Evolutionary conservation across 1,284 basidiomycete species (phyloP), one percentile per base, ranked within the genome.

Genomic region (Heterobasidion irregulare): DNA sequence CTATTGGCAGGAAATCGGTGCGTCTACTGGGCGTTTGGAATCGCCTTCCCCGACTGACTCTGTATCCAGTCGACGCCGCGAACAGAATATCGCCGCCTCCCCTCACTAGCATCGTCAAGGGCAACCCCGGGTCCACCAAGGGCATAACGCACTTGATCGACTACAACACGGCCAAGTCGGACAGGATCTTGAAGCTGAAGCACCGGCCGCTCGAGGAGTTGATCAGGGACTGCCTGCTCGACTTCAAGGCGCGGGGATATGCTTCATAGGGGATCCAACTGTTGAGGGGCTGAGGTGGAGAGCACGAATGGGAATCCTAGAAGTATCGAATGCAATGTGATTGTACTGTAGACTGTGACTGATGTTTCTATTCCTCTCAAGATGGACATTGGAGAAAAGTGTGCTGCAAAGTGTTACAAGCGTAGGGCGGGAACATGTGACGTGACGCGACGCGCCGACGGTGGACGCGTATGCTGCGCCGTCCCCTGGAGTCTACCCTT

Each of bases 121-220:
- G 7, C 59, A 63, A 54, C 58, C 59, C 19, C 59, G 63, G 1
- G 63, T 63, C 44, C 56, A 62, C 15, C 59, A 64, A 12, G 58
- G 57, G 47, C 59, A 62, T 33, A 61, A 70, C 71, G 58, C 73
- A 70, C 55, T 41, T 59, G 43, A 47, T 60, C 10, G 53, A 54
- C n/a, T 72, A 66, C 53, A 58, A 72, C 53, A 67, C 69, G 5
- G 38, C 61, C 5, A 80, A 80, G 58, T 71, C 70, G 6, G 65
- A 69, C 52, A 67, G 67, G 12, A 67, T 77, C 26, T 68, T 84
- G 0, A 76, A 75, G 2, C 58, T 82, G 45, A 69, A 73, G 56
- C 80, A 76, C 61, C 71, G 72, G 26, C 62, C 68, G 5, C 68
- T 80, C 38, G 69, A 73, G 53, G 68, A 79, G 57, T 70, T 64